phyloP scores from a whole-genome alignment of 1,284 basidiomycete genomes.

The Ganoderma lingzhi region DNA sequence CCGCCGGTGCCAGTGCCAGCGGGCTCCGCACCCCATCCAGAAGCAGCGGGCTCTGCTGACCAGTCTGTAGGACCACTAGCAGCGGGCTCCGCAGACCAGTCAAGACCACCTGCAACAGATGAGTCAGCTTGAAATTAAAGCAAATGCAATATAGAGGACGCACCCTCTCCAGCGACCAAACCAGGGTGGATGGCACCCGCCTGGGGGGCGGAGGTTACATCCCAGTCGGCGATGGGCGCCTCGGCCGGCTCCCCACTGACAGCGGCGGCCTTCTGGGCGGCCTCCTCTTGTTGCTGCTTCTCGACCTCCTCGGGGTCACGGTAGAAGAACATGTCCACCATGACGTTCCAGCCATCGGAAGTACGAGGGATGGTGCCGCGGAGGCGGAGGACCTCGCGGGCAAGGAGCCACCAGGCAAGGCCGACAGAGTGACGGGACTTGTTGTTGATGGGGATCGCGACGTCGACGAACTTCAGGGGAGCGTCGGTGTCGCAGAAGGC shows the following conservation, averaged over 20 bases:
- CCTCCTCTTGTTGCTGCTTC: slow-evolving; percentile 94
- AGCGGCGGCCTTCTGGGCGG: slow-evolving; percentile 79
- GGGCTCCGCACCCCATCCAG: slow-evolving; percentile 69
- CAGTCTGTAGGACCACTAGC: slow-evolving; percentile 74
- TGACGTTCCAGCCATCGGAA: slow-evolving; percentile 93
- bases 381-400: slow-evolving; percentile 96
- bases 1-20: slow-evolving; percentile 49
- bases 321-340: slow-evolving; percentile 99
- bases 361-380: slow-evolving; percentile 92
- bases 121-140: slow-evolving; percentile 5
- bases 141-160: slow-evolving; percentile 35
- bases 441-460: slow-evolving; percentile 99
- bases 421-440: slow-evolving; percentile 97
- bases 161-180: slow-evolving; percentile 74
- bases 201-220: slow-evolving; percentile 72
- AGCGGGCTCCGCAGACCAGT: slow-evolving; percentile 83
- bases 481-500: slow-evolving; percentile 99
- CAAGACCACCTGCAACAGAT: slow-evolving; percentile 67
- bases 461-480: slow-evolving; percentile 96
- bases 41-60: slow-evolving; percentile 78
- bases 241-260: slow-evolving; percentile 63
- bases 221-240: slow-evolving; percentile 77
- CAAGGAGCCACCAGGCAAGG: slow-evolving; percentile 99
- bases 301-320: slow-evolving; percentile 99
- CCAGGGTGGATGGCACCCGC: slow-evolving; percentile 81